Evolutionary conservation across 2,329 filamentous ascomycete species (phyloP).

Genomic region (Reticulascus tulasneorum): DNA sequence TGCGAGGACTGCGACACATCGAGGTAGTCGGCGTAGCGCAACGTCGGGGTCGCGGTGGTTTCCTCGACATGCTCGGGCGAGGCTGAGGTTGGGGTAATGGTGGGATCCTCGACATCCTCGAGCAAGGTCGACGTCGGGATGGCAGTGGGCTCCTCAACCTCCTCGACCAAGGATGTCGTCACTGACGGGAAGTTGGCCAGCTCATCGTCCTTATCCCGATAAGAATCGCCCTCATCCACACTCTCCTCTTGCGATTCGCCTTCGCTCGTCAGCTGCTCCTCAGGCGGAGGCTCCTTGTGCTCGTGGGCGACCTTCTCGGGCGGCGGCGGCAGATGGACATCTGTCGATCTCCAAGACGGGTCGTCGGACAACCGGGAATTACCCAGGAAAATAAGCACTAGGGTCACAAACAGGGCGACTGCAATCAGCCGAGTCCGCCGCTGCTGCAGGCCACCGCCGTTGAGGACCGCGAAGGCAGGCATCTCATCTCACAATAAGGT

Average conservation of each 20-base stretch:
- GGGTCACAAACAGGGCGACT: constrained; percentile 3
- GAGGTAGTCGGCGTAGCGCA: constrained; percentile 2
- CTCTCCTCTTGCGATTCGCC: constrained; percentile 7
- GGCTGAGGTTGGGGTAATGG: too few species aligned
- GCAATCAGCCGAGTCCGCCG: constrained; percentile 5
- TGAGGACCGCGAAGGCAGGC: constrained; percentile 7
- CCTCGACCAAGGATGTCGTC: too few species aligned
- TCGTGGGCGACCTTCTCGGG: constrained; percentile 4
- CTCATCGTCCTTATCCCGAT: constrained; percentile 10
- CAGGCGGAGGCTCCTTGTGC: constrained; percentile 8
- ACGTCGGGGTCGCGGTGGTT: not conserved
- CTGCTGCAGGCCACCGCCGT: constrained; percentile 1
- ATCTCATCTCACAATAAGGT: constrained; percentile 4
- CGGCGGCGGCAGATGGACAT: not conserved
- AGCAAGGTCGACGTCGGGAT: too few species aligned
- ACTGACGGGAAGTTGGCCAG: constrained; percentile 3
- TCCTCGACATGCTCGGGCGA: too few species aligned
- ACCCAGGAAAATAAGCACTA: constrained; percentile 5
- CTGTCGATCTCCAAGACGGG: too few species aligned
- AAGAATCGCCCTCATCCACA: constrained; percentile 8
- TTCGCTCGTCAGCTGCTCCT: too few species aligned
- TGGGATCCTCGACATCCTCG: too few species aligned
- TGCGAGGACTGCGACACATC: too few species aligned
- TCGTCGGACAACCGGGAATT: constrained; percentile 3
- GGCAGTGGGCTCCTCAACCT: too few species aligned